These are phyloP conservation scores for Pleurotus djamor DNA, from an alignment of 768 basidiomycete species.

Conservation along the genomic window DNA sequence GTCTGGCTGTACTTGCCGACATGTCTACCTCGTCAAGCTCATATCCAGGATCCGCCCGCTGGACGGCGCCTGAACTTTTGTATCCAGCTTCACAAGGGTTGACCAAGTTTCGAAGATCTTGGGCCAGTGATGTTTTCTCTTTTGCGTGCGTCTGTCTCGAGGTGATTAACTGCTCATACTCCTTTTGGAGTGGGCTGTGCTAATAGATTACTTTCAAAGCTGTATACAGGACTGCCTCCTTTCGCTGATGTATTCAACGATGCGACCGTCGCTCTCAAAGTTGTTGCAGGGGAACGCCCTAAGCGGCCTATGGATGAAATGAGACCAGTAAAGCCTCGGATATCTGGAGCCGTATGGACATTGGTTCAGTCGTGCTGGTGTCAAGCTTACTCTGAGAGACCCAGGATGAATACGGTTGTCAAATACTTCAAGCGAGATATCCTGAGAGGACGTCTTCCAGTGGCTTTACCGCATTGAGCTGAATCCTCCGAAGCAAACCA, in stretches of 20 bases:
- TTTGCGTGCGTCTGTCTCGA: slow-evolving; percentile 31
- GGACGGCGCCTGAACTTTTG: slow-evolving; percentile 35
- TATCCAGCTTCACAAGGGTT: slow-evolving; percentile 23
- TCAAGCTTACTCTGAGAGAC: slow-evolving; percentile 1
- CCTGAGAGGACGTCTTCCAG: neutral
- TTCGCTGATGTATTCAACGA: slow-evolving; percentile 1
- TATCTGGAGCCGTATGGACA: slow-evolving; percentile 3
- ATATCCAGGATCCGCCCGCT: slow-evolving; percentile 23
- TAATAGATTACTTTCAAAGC: neutral
- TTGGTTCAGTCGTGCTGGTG: slow-evolving; percentile 8
- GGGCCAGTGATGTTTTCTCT: slow-evolving; percentile 27
- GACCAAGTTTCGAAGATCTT: slow-evolving; percentile 18
- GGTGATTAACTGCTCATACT: slow-evolving; percentile 11
- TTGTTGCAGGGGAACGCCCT: slow-evolving; percentile 3
- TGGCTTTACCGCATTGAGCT: too few relatives aligned
- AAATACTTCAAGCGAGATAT: slow-evolving; percentile 6
- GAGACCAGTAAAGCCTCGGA: neutral
- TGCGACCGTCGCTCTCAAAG: slow-evolving; percentile 1
- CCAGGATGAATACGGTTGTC: slow-evolving; percentile 1
- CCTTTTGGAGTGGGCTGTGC: neutral
- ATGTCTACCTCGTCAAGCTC: slow-evolving; percentile 19
- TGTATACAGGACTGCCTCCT: slow-evolving; percentile 7
- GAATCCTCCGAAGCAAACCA: too few relatives aligned
- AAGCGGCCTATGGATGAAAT: neutral
- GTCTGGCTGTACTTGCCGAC: slow-evolving; percentile 25